These are phyloP conservation scores for Endothia cerciana DNA, from an alignment of 2,329 filamentous ascomycete genomes.

Conservation along the genomic window DNA sequence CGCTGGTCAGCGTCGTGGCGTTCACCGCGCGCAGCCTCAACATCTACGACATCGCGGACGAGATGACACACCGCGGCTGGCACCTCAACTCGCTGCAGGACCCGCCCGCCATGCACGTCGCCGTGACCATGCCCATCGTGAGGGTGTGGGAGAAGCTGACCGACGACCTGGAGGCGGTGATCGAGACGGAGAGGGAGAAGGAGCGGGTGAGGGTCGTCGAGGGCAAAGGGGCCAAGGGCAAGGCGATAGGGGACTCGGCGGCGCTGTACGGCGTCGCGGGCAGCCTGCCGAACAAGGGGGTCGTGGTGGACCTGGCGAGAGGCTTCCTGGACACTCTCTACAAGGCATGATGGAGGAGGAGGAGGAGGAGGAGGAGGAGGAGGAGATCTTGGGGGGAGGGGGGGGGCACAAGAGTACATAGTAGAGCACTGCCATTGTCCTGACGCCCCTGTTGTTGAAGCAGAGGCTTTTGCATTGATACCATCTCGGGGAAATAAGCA, in stretches of 20 bases:
- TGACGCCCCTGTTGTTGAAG: not conserved
- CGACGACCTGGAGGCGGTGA: slow-evolving; percentile 68
- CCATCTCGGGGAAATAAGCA: not conserved
- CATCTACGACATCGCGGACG: slow-evolving; percentile 93
- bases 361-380: not conserved
- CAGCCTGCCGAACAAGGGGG: slow-evolving; percentile 91
- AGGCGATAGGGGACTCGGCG: slow-evolving; percentile 76
- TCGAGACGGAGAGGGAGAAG: slow-evolving; percentile 78
- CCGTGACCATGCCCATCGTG: slow-evolving; percentile 85
- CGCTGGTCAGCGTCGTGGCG: slow-evolving; percentile 87
- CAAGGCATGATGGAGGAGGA: slow-evolving; percentile 65
- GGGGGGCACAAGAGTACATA: not conserved
- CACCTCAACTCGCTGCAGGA: slow-evolving; percentile 93
- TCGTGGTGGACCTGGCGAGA: slow-evolving; percentile 86
- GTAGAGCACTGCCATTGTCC: not conserved
- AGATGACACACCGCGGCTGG: slow-evolving; percentile 84
- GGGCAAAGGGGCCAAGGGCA: slow-evolving; percentile 67
- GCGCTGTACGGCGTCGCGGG: slow-evolving; percentile 95
- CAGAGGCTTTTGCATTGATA: not conserved
- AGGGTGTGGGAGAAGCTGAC: slow-evolving; percentile 81
- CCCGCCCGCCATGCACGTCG: slow-evolving; percentile 90
- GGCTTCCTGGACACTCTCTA: slow-evolving; percentile 94
- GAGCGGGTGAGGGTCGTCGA: slow-evolving; percentile 73
- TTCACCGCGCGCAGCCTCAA: slow-evolving; percentile 85
- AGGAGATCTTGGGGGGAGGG: not conserved